Evolutionary conservation across 2,329 filamentous ascomycete genomes (phyloP).

Genomic region (Colletotrichum sp.): DNA sequence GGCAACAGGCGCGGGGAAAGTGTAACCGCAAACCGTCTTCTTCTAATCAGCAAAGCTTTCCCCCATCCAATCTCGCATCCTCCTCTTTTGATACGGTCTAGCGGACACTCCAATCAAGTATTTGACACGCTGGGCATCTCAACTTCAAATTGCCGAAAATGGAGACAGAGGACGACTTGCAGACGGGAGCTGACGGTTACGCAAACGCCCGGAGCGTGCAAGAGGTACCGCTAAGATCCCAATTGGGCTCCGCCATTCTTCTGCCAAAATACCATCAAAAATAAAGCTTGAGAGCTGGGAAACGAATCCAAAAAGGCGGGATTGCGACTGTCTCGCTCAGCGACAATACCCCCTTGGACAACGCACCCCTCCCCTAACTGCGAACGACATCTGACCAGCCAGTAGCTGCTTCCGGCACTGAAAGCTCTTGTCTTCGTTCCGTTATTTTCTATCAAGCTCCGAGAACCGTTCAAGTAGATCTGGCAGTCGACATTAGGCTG

Average conservation of each 20-base stretch:
- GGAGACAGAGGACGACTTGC: background rate
- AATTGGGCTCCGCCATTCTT: conserved; percentile 18
- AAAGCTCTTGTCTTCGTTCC: background rate
- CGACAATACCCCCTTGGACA: background rate
- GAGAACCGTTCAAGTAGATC: background rate
- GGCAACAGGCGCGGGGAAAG: background rate
- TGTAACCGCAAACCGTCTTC: background rate
- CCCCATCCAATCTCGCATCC: background rate
- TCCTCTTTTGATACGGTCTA: background rate
- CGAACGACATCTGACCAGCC: background rate
- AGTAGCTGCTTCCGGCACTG: background rate
- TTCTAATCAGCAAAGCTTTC: background rate
- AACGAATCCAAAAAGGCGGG: conserved; percentile 17
- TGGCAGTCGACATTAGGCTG: background rate
- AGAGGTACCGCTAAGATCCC: background rate
- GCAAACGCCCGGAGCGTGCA: conserved; percentile 1
- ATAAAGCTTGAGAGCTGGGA: conserved; percentile 7
- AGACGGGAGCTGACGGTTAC: background rate
- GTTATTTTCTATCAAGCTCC: background rate
- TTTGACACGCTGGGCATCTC: background rate
- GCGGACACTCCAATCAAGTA: background rate
- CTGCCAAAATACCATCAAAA: conserved; percentile 3
- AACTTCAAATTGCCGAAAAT: background rate
- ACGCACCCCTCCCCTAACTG: background rate
- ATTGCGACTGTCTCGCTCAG: conserved; percentile 14